Percentiles rank a stretch among this genome's conserved stretches.
These are phyloP conservation scores for Candida sojae DNA, from an alignment of 1,139 yeast genomes.

Conservation along the genomic window DNA sequence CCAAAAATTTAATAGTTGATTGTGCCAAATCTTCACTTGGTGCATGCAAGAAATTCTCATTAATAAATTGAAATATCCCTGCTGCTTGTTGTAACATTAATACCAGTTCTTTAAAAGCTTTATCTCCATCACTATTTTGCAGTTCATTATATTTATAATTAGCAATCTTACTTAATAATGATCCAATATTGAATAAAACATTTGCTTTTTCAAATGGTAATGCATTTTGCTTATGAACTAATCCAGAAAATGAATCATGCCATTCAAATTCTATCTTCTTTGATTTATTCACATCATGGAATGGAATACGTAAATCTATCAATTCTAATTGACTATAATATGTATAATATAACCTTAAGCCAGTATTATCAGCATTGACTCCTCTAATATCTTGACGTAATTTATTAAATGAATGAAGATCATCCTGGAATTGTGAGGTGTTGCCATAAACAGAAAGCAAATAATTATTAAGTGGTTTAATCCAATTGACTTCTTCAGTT, in stretches of 20 bases:
- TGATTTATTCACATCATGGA: slow-evolving; percentile 53
- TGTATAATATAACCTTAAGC: slow-evolving; percentile 55
- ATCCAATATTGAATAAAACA: slow-evolving; percentile 63
- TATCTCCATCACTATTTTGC: slow-evolving; percentile 41
- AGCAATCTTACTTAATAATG: slow-evolving; percentile 49
- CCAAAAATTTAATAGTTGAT: slow-evolving; percentile 65
- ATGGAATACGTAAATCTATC: slow-evolving; percentile 73
- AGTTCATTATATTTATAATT: slow-evolving; percentile 43
- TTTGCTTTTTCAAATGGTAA: slow-evolving; percentile 91
- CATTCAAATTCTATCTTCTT: slow-evolving; percentile 68
- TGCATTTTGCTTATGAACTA: slow-evolving; percentile 49
- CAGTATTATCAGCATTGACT: slow-evolving; percentile 51
- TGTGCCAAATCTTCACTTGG: slow-evolving; percentile 80
- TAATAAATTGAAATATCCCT: slow-evolving; percentile 70
- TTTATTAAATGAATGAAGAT: slow-evolving; percentile 55
- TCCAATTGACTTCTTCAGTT: slow-evolving; percentile 68
- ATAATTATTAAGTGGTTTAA: slow-evolving; percentile 58
- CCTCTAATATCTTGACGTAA: slow-evolving; percentile 66
- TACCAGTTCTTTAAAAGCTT: slow-evolving; percentile 54
- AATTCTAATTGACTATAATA: slow-evolving; percentile 86
- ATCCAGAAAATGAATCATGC: slow-evolving; percentile 67
- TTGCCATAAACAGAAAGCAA: slow-evolving; percentile 66
- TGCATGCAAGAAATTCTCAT: slow-evolving; percentile 86
- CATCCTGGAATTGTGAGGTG: slow-evolving; percentile 57
- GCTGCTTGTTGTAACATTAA: slow-evolving; percentile 74